Base-by-base conservation (phyloP, 306 rosid genomes). In the Pyrus bretschneideri region DNA sequence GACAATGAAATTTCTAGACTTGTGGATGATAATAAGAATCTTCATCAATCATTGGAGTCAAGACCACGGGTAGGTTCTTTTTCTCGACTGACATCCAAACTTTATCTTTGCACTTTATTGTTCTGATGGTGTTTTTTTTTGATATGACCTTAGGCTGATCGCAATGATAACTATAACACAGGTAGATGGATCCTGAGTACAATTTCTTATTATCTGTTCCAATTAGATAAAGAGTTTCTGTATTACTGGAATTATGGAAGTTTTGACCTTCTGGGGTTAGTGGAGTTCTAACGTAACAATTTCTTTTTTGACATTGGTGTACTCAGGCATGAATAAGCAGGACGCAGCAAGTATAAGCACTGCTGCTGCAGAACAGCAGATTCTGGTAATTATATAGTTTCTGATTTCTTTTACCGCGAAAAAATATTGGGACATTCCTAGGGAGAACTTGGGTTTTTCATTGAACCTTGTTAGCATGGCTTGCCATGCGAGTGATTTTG, bases 1-100 rank as follows among this genome's bases (percentile, higher is more conserved):
- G 99, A 92, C 72, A 83, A 49, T 57, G 97, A 96, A 86, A 89
- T 96, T 84, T 88, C 93, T 71, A 88, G 89, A 88, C 96, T 96
- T 73, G 17, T 86, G 51, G 93, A 91, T 71, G 97, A 91, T 67
- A 96, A 87, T 76, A 88, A 89, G 82, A 83, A 82, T 86, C 97
- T 92, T 69, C 93, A 83, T 18, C 96, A 74, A 67, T 88, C 92
- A 75, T 81, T 89, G 83, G 90, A 91, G 80, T 91, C 97, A 81
- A 89, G 86, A 75, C 86, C 91, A 69, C 77, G 3, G 1, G 99
- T 96, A 83, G 54, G 90, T 78, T 80, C 75, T 22, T 79, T 78
- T 66, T 74, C 42, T 69, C 5, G 11, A 65, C 64, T 57, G 70
- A 25, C 21, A 42, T 30, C 49, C 44, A 57, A 57, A 35, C 13